These are phyloP conservation scores for Fusarium sublunatum DNA, from an alignment of 2,329 filamentous ascomycete genomes.

Conservation along the genomic window DNA sequence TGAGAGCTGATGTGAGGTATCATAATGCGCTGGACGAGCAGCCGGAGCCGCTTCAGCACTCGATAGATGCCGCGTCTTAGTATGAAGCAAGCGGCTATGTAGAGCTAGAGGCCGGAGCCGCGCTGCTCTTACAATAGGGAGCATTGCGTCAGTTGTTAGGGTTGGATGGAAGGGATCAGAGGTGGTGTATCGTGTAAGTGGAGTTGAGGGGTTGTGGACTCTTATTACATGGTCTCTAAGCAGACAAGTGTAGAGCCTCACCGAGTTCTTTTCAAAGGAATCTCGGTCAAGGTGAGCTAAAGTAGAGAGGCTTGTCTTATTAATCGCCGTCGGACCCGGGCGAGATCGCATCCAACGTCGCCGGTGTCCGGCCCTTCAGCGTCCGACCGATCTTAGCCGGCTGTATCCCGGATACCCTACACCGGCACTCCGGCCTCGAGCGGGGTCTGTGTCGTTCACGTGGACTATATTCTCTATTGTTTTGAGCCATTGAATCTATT, in stretches of 20 bases:
- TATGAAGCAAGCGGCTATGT: constrained; percentile 34
- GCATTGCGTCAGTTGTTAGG: constrained; percentile 28
- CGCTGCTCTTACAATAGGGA: constrained; percentile 36
- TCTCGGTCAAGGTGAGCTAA: neutral
- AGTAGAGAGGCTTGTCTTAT: constrained; percentile 14
- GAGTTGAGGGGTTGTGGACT: constrained; percentile 1
- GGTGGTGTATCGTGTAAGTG: constrained; percentile 24
- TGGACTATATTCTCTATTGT: constrained; percentile 10
- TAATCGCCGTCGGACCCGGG: constrained; percentile 34
- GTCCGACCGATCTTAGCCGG: constrained; percentile 44
- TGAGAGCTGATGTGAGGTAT: constrained; percentile 40
- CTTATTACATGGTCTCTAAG: neutral
- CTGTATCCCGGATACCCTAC: constrained; percentile 42
- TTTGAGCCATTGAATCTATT: constrained; percentile 16
- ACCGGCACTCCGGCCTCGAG: constrained; percentile 26
- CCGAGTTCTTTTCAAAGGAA: neutral
- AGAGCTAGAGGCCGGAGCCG: constrained; percentile 26
- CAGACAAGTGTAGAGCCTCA: neutral
- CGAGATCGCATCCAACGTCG: constrained; percentile 32
- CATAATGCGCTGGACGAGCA: constrained; percentile 41
- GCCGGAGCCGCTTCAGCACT: constrained; percentile 44
- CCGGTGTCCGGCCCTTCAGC: constrained; percentile 41
- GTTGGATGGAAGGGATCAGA: neutral
- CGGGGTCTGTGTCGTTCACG: constrained; percentile 33
- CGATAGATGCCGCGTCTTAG: constrained; percentile 31